A percentile compares a stretch with the other conserved stretches of the same genome.
Conservation (phyloP, 257 asterid genomes). For the Lantana camara region DNA sequence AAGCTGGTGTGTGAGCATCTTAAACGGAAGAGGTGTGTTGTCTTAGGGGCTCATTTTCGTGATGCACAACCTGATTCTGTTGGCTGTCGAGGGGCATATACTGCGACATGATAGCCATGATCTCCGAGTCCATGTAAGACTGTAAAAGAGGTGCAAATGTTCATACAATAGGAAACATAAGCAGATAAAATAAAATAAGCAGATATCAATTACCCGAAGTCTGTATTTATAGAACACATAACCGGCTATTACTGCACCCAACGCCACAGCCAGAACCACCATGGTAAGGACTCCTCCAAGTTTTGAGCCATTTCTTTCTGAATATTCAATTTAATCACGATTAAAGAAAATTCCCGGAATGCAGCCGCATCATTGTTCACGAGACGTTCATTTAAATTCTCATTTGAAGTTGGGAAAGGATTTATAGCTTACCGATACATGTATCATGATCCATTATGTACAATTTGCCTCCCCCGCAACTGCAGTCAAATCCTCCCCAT, state of each 20-base stretch:
- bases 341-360: not conserved
- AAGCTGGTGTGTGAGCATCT: not conserved
- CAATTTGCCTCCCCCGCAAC: constrained; percentile 63
- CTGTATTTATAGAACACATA: constrained; percentile 91
- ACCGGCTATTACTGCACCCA: constrained; percentile 61
- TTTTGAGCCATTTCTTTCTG: constrained; percentile 74
- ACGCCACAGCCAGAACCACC: constrained; percentile 55
- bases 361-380: too few relatives aligned
- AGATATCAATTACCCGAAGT: constrained; percentile 57
- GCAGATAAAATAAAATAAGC: not conserved
- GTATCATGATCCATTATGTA: constrained; percentile 82
- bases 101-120: constrained; percentile 97
- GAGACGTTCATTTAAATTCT: not conserved
- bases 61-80: constrained; percentile 66
- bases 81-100: constrained; percentile 94
- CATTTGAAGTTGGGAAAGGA: not conserved
- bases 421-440: constrained; percentile 62
- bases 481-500: constrained; percentile 87
- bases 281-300: constrained; percentile 52
- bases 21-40: constrained; percentile 49
- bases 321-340: not conserved
- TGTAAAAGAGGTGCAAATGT: constrained; percentile 28
- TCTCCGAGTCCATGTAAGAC: constrained; percentile 98
- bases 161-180: not conserved
- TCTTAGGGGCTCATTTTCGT: constrained; percentile 58